Evolutionary conservation across 192 early-diverging fungal species (phyloP).

Genomic region (Paraglomus brasilianum): DNA sequence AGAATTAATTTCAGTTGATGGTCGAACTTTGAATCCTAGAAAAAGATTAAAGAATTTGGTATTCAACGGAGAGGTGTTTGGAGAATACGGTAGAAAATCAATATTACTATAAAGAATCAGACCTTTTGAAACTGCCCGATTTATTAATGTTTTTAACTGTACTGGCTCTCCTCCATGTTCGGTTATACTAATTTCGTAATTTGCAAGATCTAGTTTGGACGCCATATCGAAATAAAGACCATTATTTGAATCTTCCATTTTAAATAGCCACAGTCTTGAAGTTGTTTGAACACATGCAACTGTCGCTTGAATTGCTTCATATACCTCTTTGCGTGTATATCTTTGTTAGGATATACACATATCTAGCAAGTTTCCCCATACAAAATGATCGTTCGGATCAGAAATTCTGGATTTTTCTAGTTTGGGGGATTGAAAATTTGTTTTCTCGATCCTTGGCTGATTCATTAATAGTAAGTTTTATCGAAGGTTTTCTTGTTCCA

Average conservation of each 20-base stretch:
- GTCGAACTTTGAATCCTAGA: constrained; percentile 11
- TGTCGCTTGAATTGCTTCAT: constrained; percentile 3
- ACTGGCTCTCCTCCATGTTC: background rate
- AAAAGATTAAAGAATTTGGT: constrained; percentile 15
- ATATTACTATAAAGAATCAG: constrained; percentile 25
- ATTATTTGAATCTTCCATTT: constrained; percentile 23
- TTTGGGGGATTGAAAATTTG: background rate
- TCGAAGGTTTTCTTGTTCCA: background rate
- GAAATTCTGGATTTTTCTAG: background rate
- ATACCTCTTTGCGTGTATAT: background rate
- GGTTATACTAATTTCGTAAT: constrained; percentile 1
- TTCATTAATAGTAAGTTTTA: background rate
- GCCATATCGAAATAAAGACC: background rate
- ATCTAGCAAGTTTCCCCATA: constrained; percentile 1
- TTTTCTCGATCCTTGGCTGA: background rate
- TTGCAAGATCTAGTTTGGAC: background rate
- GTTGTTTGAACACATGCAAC: constrained; percentile 11
- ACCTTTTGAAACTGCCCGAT: background rate
- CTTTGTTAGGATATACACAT: background rate
- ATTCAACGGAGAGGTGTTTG: background rate
- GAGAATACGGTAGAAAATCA: background rate
- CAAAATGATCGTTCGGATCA: constrained; percentile 3
- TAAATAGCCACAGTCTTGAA: constrained; percentile 17
- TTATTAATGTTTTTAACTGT: background rate
- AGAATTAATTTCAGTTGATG: background rate